phyloP scores from a whole-genome alignment of 106 monocot genomes.

The Acorus calamus region DNA sequence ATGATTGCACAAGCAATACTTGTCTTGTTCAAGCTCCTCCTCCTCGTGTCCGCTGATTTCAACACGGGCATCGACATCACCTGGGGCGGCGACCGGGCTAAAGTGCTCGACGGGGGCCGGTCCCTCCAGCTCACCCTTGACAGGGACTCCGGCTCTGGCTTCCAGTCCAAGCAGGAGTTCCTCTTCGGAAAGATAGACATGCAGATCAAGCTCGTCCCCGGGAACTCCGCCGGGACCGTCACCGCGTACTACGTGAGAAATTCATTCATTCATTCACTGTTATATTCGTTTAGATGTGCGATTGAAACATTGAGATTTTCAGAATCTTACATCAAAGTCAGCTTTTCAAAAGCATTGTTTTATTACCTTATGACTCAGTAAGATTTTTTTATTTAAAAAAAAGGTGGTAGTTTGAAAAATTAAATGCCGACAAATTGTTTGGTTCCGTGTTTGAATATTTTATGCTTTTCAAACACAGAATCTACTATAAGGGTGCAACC shows the following conservation, averaged over 20 bases:
- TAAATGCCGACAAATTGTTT: too few relatives aligned
- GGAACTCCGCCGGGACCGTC: slow-evolving; percentile 12
- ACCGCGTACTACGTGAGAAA: slow-evolving; percentile 4
- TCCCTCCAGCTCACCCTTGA: slow-evolving; percentile 4
- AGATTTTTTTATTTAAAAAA: too few relatives aligned
- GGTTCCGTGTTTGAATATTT: too few relatives aligned
- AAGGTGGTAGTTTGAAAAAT: too few relatives aligned
- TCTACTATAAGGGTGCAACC: too few relatives aligned
- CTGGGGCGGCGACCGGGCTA: not conserved
- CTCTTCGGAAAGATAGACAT: slow-evolving; percentile 10
- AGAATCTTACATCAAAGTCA: too few relatives aligned
- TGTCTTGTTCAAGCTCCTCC: too few relatives aligned
- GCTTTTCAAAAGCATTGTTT: too few relatives aligned
- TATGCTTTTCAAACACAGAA: too few relatives aligned
- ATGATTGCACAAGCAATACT: too few relatives aligned
- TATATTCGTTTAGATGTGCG: not conserved
- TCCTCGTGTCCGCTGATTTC: not conserved
- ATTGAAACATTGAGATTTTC: too few relatives aligned
- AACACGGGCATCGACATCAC: slow-evolving; percentile 6
- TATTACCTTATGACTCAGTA: too few relatives aligned
- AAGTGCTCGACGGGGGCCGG: not conserved
- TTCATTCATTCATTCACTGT: not conserved
- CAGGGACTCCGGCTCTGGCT: slow-evolving; percentile 2
- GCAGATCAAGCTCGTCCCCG: slow-evolving; percentile 12
- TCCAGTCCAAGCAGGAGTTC: slow-evolving; percentile 8